phyloP scores from a whole-genome alignment of 305 asterid species.

The Plantago lanceolata region DNA sequence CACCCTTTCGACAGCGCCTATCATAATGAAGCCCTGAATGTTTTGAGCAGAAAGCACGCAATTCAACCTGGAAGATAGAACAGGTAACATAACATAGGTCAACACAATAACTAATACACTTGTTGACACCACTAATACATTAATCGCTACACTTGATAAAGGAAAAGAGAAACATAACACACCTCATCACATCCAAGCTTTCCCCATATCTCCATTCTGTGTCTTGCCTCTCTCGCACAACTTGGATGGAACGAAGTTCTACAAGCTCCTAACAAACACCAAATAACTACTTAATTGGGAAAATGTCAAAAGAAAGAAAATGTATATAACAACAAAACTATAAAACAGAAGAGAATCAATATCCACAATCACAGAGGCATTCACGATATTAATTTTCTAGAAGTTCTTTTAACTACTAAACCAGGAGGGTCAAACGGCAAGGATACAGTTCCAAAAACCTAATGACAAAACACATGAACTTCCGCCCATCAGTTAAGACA shows the following conservation, averaged over 20 bases:
- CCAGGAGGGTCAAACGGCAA: no score
- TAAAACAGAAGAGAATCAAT: neutral
- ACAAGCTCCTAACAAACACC: slow-evolving; percentile 74
- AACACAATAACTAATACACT: no score
- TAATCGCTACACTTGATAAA: neutral
- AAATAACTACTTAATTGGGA: slow-evolving; percentile 33
- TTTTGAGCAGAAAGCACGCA: slow-evolving; percentile 91
- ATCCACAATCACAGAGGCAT: neutral
- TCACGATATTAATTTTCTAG: neutral
- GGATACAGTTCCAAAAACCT: no score
- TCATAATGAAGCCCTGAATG: slow-evolving; percentile 67
- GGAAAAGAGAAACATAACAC: slow-evolving; percentile 20
- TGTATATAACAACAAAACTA: neutral
- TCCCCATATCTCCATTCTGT: slow-evolving; percentile 99
- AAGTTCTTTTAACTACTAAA: neutral
- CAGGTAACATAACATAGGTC: neutral
- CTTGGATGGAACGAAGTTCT: slow-evolving; percentile 95
- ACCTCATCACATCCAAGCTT: slow-evolving; percentile 92
- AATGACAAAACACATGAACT: no score
- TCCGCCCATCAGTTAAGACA: no score
- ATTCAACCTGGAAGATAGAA: slow-evolving; percentile 59
- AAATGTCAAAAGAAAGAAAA: slow-evolving; percentile 18
- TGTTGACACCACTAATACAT: slow-evolving; percentile 5
- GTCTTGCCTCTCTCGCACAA: slow-evolving; percentile 93
- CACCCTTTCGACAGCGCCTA: slow-evolving; percentile 40